A percentile compares a stretch with the other conserved stretches of the same genome.
phyloP scores from a whole-genome alignment of 78 protist genomes.

The Carpediemonas membranifera region DNA sequence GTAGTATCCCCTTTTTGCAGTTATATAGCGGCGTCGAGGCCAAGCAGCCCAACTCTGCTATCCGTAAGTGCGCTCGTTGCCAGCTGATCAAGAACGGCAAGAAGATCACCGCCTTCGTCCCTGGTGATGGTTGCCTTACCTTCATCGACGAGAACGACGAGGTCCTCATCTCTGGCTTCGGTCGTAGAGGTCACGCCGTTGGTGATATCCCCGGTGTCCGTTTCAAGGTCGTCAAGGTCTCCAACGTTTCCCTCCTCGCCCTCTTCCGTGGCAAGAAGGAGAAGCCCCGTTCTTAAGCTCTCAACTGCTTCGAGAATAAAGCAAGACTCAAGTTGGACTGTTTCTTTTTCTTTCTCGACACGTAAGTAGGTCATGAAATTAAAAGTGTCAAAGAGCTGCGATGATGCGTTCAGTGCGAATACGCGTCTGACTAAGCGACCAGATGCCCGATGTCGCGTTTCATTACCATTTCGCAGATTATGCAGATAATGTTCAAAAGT shows the following conservation, averaged over 20 bases:
- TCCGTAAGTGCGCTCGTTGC: slow-evolving; percentile 98
- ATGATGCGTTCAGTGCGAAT: no score
- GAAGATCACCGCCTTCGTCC: slow-evolving; percentile 98
- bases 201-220: slow-evolving; percentile 99
- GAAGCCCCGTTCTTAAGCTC: slow-evolving; percentile 39
- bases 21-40: slow-evolving; percentile 88
- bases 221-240: slow-evolving; percentile 92
- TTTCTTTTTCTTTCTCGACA: neutral
- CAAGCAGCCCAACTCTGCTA: slow-evolving; percentile 99
- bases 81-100: slow-evolving; percentile 99
- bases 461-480: no score
- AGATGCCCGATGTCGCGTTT: no score
- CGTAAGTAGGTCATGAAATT: neutral
- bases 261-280: slow-evolving; percentile 60
- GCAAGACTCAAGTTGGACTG: neutral
- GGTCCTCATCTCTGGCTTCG: slow-evolving; percentile 98
- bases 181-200: slow-evolving; percentile 97
- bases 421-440: no score
- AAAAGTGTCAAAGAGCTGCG: no score
- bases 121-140: slow-evolving; percentile 95
- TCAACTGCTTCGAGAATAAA: neutral
- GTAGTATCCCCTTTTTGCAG: neutral
- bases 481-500: no score
- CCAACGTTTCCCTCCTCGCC: slow-evolving; percentile 77
- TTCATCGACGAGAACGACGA: slow-evolving; percentile 97